A percentile compares a stretch with the other conserved stretches of the same genome.
Conservation (phyloP, 768 basidiomycete genomes). For the Tremella mesenterica region DNA sequence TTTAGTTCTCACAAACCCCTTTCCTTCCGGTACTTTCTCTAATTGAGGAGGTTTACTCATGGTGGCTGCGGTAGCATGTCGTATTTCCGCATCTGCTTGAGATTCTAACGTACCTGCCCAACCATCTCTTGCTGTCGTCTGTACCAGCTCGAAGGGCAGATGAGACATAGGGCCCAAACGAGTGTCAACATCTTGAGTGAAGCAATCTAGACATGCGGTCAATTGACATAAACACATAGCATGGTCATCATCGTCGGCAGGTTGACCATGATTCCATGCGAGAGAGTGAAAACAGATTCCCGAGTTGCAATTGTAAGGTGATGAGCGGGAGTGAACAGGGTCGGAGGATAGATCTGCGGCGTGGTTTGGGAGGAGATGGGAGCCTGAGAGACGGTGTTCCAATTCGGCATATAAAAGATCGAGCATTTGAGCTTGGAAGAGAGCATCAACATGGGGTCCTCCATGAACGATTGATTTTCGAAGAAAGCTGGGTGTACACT, state of each 20-base stretch:
- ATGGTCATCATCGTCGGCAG: slow-evolving; percentile 36
- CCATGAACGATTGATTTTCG: slow-evolving; percentile 42
- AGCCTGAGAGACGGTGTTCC: slow-evolving; percentile 38
- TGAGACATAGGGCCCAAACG: slow-evolving; percentile 22
- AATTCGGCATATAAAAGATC: slow-evolving; percentile 37
- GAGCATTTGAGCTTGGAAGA: slow-evolving; percentile 39
- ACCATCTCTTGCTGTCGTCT: slow-evolving; percentile 12
- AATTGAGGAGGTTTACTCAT: neutral
- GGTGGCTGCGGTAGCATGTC: slow-evolving; percentile 5
- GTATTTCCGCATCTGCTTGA: slow-evolving; percentile 15
- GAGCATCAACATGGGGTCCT: slow-evolving; percentile 33
- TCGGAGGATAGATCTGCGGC: slow-evolving; percentile 18
- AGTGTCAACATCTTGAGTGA: slow-evolving; percentile 14
- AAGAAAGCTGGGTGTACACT: slow-evolving; percentile 34
- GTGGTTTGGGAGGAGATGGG: too few species aligned
- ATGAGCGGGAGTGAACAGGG: slow-evolving; percentile 1
- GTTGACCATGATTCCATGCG: slow-evolving; percentile 32
- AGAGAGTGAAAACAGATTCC: slow-evolving; percentile 42
- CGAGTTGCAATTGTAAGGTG: slow-evolving; percentile 4
- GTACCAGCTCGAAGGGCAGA: slow-evolving; percentile 22
- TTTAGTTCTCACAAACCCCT: slow-evolving; percentile 29
- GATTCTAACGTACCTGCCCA: slow-evolving; percentile 27
- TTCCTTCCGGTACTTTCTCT: slow-evolving; percentile 18
- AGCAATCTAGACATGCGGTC: slow-evolving; percentile 31
- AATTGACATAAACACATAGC: slow-evolving; percentile 35